A percentile compares a stretch with the other conserved stretches of the same genome.
Evolutionary conservation across 805 yeast species (phyloP).

Genomic region (Ogataea corticis): DNA sequence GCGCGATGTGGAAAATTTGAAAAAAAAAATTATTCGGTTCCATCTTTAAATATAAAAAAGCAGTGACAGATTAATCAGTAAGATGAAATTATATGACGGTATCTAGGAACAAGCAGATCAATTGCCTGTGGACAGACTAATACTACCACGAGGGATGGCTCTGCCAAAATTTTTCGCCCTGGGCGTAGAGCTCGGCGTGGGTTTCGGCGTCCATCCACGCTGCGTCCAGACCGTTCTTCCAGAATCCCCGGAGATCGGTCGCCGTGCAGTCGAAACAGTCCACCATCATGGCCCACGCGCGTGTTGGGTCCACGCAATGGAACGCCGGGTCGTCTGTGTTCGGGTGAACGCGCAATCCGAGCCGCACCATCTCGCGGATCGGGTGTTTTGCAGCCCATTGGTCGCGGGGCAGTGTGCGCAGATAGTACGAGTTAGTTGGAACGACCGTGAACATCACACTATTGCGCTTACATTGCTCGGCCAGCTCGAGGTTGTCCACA

Average conservation of each 20-base stretch:
- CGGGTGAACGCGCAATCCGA: conserved; percentile 31
- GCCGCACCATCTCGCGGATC: conserved; percentile 30
- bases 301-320: conserved; percentile 33
- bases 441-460: conserved; percentile 31
- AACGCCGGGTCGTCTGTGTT: conserved; percentile 36
- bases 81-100: no score
- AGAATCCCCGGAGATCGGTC: conserved; percentile 24
- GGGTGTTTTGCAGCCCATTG: conserved; percentile 36
- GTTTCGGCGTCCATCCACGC: conserved; percentile 29
- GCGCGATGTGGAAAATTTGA: neutral
- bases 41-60: no score
- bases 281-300: conserved; percentile 36
- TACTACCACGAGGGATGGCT: neutral
- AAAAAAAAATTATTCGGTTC: no score
- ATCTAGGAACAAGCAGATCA: no score
- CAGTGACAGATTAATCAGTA: no score
- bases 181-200: conserved; percentile 19
- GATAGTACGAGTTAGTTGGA: conserved; percentile 35
- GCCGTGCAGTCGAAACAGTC: conserved; percentile 29
- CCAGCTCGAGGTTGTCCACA: conserved; percentile 27
- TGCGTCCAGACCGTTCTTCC: conserved; percentile 31
- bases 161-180: conserved; percentile 21
- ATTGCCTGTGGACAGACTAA: no score
- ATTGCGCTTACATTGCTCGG: conserved; percentile 25
- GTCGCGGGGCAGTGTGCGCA: conserved; percentile 27